phyloP scores from a whole-genome alignment of 805 yeast genomes.

The Suhomyces canberraensis region DNA sequence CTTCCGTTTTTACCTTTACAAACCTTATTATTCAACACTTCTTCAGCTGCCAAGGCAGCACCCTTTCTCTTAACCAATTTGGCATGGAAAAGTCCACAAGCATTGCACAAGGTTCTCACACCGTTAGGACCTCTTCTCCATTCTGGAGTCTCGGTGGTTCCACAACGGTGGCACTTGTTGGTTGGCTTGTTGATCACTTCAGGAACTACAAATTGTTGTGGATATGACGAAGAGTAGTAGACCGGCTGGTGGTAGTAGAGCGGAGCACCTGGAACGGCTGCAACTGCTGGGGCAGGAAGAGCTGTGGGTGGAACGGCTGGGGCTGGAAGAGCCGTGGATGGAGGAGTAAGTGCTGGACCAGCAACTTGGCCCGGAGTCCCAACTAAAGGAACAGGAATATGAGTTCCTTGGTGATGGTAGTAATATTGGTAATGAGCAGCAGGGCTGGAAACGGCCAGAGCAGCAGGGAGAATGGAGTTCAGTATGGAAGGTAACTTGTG shows the following conservation, averaged over 20 bases:
- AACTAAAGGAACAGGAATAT: constrained; percentile 6
- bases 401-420: constrained; percentile 7
- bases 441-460: constrained; percentile 6
- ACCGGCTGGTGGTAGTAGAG: constrained; percentile 12
- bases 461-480: constrained; percentile 1
- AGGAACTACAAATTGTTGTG: constrained; percentile 20
- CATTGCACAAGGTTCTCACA: constrained; percentile 43
- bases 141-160: constrained; percentile 45
- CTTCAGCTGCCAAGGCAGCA: constrained; percentile 27
- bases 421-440: constrained; percentile 12
- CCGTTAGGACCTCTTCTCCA: constrained; percentile 46
- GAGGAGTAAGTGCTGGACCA: background rate
- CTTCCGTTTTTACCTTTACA: constrained; percentile 44
- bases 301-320: constrained; percentile 2
- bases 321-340: background rate
- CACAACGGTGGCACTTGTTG: constrained; percentile 43
- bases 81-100: constrained; percentile 44
- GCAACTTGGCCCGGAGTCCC: background rate
- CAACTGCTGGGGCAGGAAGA: constrained; percentile 3
- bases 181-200: constrained; percentile 32
- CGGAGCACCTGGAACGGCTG: constrained; percentile 7
- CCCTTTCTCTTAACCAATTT: constrained; percentile 32
- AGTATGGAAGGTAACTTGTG: constrained; percentile 7
- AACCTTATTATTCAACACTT: constrained; percentile 41
- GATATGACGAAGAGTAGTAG: constrained; percentile 5